These are phyloP conservation scores for Baudoinia panamericana DNA, from an alignment of 495 filamentous ascomycete genomes.

Conservation along the genomic window DNA sequence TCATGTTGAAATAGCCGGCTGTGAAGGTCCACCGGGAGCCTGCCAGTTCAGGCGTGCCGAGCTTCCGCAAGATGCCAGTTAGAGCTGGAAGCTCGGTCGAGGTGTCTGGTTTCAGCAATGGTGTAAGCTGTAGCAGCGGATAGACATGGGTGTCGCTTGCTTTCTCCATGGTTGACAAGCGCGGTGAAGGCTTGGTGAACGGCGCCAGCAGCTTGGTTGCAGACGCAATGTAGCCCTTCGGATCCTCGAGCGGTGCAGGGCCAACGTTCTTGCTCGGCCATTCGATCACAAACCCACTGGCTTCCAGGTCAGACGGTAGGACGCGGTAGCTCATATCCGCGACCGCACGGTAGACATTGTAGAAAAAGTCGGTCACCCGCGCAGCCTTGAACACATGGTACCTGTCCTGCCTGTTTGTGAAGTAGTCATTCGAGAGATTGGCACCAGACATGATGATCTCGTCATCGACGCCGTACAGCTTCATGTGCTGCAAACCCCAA, in stretches of 20 bases:
- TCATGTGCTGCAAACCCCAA: conserved; percentile 99
- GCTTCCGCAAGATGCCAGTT: conserved; percentile 52
- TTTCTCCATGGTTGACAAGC: conserved; percentile 23
- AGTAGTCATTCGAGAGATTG: conserved; percentile 89
- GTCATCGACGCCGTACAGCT: conserved; percentile 91
- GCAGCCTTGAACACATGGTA: conserved; percentile 82
- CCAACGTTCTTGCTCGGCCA: conserved; percentile 71
- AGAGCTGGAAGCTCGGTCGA: conserved; percentile 83
- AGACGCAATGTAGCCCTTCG: conserved; percentile 51
- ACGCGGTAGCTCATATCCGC: conserved; percentile 73
- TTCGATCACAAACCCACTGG: conserved; percentile 53
- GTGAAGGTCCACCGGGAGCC: conserved; percentile 85
- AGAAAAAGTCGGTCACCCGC: conserved; percentile 72
- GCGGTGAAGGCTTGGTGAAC: conserved; percentile 43
- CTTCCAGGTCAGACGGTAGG: conserved; percentile 36
- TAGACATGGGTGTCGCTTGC: conserved; percentile 62
- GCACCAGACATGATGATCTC: conserved; percentile 92
- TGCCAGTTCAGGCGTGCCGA: conserved; percentile 46
- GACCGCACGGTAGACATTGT: conserved; percentile 58
- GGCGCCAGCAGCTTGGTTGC: conserved; percentile 52
- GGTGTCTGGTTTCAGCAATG: conserved; percentile 60
- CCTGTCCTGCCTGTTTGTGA: conserved; percentile 86
- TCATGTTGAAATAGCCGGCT: conserved; percentile 96
- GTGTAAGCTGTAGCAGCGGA: conserved; percentile 72
- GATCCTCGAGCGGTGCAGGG: conserved; percentile 55